Base-by-base conservation (phyloP, 805 yeast species). In the Blastobotrys attinorum region DNA sequence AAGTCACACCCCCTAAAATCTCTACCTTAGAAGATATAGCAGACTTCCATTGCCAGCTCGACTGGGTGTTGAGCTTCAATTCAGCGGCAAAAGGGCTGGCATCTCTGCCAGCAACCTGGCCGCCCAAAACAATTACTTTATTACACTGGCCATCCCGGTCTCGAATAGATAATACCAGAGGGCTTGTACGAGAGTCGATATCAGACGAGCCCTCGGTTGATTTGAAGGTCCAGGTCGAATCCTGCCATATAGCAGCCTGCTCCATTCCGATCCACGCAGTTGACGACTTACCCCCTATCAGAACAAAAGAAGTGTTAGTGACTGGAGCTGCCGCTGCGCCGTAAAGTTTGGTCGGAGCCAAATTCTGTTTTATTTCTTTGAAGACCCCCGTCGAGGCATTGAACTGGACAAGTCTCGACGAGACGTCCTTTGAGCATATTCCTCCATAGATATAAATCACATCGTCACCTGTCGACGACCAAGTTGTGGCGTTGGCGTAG, bases 241-340 rank as follows among this genome's bases (percentile, higher is more conserved):
- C 77, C 52, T 78, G 79, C 84, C 88, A 83, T 2, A 81, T 60
- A 0, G 92, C 90, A 16, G 82, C 63, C 60, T 83, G 92, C 52
- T 72, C 71, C 79, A 83, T 75, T 48, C 76, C 73, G 29, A 83
- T 73, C 87, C 89, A 83, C 0, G 87, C 87, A 2, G 63, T 22
- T 27, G 45, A 53, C 2, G 84, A 72, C 42, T 67, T 67, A 2
- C 95, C 94, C 0, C 92, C 94, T 34, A 84, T 64, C 2, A 84
- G 58, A 29, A 79, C 59, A 48, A 55, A 38, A 2, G 54, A 36
- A 16, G 40, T 31, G 16, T 32, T 22, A 11, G 43, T 43, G 16
- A 54, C 40, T 4, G 50, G 40, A 11, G 52, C 44, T 8, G 48
- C 50, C 2, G 61, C 44, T 1, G 63, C 59, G 13, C 52, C 51